A percentile compares a stretch with the other conserved stretches of the same genome.
These are phyloP conservation scores for Aspergillus hortae DNA, from an alignment of 2,329 filamentous ascomycete species.

Conservation along the genomic window DNA sequence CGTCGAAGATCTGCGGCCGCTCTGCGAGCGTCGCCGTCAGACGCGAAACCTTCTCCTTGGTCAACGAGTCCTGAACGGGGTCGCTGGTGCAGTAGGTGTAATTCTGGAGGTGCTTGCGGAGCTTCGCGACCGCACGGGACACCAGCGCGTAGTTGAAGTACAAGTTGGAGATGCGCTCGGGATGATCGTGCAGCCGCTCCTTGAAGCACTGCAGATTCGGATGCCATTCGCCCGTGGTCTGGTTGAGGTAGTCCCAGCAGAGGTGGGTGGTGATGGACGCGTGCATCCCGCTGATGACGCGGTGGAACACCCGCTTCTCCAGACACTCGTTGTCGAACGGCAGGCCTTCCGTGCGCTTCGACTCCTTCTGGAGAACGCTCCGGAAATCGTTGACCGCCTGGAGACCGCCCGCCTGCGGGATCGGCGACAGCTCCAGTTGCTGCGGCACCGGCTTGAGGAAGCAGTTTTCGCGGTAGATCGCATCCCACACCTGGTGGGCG, in stretches of 20 bases:
- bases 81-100: slow-evolving; percentile 96
- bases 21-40: slow-evolving; percentile 69
- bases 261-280: slow-evolving; percentile 94
- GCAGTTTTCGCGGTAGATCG: slow-evolving; percentile 96
- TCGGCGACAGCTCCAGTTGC: slow-evolving; percentile 25
- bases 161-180: slow-evolving; percentile 91
- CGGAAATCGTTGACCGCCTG: slow-evolving; percentile 60
- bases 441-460: slow-evolving; percentile 57
- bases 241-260: slow-evolving; percentile 94
- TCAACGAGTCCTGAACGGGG: slow-evolving; percentile 69
- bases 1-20: slow-evolving; percentile 78
- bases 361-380: slow-evolving; percentile 53
- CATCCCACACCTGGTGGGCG: slow-evolving; percentile 88
- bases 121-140: slow-evolving; percentile 83
- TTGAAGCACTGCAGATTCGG: slow-evolving; percentile 90
- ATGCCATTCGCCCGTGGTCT: slow-evolving; percentile 88
- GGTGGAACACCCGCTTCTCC: slow-evolving; percentile 98
- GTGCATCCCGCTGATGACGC: slow-evolving; percentile 95
- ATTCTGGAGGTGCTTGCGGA: slow-evolving; percentile 72
- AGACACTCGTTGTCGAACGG: slow-evolving; percentile 88
- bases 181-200: slow-evolving; percentile 74
- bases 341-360: slow-evolving; percentile 51
- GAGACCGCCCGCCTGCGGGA: slow-evolving; percentile 41
- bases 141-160: slow-evolving; percentile 99
- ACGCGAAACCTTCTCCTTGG: slow-evolving; percentile 75